phyloP scores from a whole-genome alignment of 345 rosid species.

The Euphorbia pulcherrima region DNA sequence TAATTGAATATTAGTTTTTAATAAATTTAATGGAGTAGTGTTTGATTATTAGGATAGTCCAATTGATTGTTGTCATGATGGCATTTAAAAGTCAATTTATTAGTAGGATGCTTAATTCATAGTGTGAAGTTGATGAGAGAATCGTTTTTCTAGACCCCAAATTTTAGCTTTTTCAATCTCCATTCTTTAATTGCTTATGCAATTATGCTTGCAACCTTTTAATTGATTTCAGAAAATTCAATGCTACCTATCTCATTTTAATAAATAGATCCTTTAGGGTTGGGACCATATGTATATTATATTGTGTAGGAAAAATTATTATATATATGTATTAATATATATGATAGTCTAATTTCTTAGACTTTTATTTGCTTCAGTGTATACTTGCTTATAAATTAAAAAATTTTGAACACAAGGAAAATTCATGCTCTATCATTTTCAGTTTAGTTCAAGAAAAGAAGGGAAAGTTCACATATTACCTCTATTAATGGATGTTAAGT shows the following conservation, averaged over 20 bases:
- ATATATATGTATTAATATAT: no score
- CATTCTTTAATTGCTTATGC: not conserved
- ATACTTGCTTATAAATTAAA: no score
- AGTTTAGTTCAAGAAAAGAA: not conserved
- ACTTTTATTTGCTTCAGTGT: no score
- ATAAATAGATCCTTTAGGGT: not conserved
- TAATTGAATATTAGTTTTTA: not conserved
- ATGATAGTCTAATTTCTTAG: not conserved
- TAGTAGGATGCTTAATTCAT: not conserved
- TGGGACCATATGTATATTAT: constrained; percentile 13
- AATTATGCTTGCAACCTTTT: not conserved
- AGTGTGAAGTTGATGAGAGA: constrained; percentile 6
- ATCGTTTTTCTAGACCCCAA: not conserved
- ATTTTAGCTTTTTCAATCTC: constrained; percentile 1
- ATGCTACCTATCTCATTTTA: not conserved
- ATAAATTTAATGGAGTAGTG: not conserved
- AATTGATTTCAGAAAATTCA: not conserved
- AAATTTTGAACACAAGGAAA: not conserved
- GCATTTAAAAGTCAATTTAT: not conserved
- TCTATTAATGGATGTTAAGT: no score
- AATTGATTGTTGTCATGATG: not conserved
- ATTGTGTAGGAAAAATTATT: not conserved
- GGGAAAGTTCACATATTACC: no score
- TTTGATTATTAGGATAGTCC: not conserved
- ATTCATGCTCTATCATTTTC: not conserved